These are phyloP conservation scores for Gossypium turneri DNA, from an alignment of 345 rosid genomes.

Conservation along the genomic window DNA sequence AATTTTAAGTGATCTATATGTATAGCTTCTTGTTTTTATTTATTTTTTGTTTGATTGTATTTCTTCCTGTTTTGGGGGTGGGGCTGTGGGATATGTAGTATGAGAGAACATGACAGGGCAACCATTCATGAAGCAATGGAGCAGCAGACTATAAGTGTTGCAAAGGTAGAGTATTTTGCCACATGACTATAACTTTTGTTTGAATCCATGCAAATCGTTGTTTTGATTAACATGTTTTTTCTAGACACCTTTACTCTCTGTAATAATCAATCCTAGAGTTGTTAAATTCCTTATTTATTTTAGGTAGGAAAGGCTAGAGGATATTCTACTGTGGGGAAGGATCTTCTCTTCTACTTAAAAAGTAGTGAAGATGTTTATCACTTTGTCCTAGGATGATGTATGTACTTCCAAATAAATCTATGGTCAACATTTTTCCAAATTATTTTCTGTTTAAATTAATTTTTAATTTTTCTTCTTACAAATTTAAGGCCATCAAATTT, in stretches of 20 bases:
- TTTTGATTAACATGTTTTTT: not conserved
- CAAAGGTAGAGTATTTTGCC: conserved; percentile 55
- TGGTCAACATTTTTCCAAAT: not conserved
- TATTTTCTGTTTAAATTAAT: not conserved
- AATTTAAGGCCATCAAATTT: not conserved
- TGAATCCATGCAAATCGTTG: not conserved
- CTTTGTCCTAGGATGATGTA: not conserved
- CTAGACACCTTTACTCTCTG: not conserved
- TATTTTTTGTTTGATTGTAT: not conserved
- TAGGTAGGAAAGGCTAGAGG: not conserved
- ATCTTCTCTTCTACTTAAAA: not conserved
- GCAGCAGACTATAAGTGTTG: conserved; percentile 96
- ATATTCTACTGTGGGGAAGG: not conserved
- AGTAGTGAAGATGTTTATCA: not conserved
- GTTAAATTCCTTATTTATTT: not conserved
- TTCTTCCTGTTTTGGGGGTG: conserved; percentile 14
- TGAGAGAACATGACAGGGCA: conserved; percentile 98
- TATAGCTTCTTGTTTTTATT: not conserved
- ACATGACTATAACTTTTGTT: not conserved
- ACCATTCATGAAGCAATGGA: conserved; percentile 99
- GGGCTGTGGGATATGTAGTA: conserved; percentile 43
- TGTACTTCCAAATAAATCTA: not conserved
- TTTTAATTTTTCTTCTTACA: not conserved
- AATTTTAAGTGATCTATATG: not conserved
- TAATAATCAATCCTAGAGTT: not conserved